These are phyloP conservation scores for Beta corolliflora DNA, from an alignment of 179 eudicot genomes.

Conservation along the genomic window DNA sequence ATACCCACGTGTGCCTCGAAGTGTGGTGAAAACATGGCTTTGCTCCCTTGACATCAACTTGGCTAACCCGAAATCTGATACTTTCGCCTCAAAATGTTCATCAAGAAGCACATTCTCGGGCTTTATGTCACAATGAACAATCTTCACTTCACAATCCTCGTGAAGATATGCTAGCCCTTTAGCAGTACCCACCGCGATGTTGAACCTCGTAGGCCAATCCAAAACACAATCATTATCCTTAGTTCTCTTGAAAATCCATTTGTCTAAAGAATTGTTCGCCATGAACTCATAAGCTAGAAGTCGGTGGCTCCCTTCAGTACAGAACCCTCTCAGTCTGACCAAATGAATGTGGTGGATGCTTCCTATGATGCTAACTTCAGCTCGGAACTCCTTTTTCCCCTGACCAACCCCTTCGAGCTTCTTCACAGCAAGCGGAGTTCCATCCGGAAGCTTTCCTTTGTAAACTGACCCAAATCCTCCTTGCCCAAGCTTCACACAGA, in stretches of 20 bases:
- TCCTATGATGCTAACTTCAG: constrained; percentile 88
- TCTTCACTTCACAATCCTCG: constrained; percentile 83
- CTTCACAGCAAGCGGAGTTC: constrained; percentile 70
- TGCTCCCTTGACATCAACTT: constrained; percentile 84
- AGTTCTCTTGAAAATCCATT: constrained; percentile 66
- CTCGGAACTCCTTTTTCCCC: constrained; percentile 84
- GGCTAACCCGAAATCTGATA: constrained; percentile 85
- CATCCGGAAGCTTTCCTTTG: constrained; percentile 63
- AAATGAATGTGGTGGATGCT: constrained; percentile 79
- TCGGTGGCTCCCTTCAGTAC: constrained; percentile 75
- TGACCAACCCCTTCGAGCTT: constrained; percentile 79
- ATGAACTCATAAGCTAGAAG: constrained; percentile 86
- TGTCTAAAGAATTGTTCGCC: constrained; percentile 73
- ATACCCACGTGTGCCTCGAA: constrained; percentile 83
- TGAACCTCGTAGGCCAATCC: constrained; percentile 77
- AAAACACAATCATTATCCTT: constrained; percentile 38
- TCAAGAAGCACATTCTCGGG: constrained; percentile 89
- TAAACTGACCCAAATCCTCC: constrained; percentile 93
- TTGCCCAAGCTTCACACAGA: constrained; percentile 71
- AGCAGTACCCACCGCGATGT: constrained; percentile 75
- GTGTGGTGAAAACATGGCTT: constrained; percentile 77
- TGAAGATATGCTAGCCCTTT: constrained; percentile 86
- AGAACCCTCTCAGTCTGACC: constrained; percentile 73
- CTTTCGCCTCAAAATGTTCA: constrained; percentile 65
- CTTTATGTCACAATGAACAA: constrained; percentile 83